Evolutionary conservation across 2,329 filamentous ascomycete species (phyloP), one percentile per base, ranked within the genome.

Genomic region (Phyllosticta citriasiana): DNA sequence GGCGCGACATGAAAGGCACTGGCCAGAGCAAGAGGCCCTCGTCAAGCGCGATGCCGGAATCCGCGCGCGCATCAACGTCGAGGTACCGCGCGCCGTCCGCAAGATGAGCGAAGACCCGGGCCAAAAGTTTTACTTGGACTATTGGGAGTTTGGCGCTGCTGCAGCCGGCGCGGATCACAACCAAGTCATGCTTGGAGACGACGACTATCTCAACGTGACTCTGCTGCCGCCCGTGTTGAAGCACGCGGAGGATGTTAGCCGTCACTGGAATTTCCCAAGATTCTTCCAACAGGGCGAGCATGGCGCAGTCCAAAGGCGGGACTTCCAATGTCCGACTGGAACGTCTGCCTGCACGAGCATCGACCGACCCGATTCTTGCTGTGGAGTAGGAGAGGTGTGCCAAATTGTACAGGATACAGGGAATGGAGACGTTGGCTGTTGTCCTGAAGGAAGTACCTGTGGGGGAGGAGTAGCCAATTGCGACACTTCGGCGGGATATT

Each of bases 81-180:
- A 74, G 68, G 72, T 66, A 51, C 87, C 87, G 0, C 80, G 82
- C 1, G 88, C 83, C 0, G 79, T 92, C 60, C 83, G 82, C 69
- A 91, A 91, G 70, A 89, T 92, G 83, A 79, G 84, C 55, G 79
- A 79, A 4, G 85, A 91, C 69, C 82, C 84, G 57, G 83, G 83
- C 63, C 87, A 89, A 70, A 94, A 90, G 79, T 87, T 93, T 70
- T 83, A 86, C 66, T 77, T 86, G 61, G 81, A 88, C 53, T 87
- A 90, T 71, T 86, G 76, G 79, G 73, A 76, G 61, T 80, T 80
- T 59, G 76, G 73, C 3, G 69, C 26, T 14, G 47, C 53, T 10
- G 57, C 68, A 7, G 68, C 69, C 53, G 27, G 12, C n/a, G 40
- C 4, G 40, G 40, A n/a, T n/a, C 2, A 3, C 16, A 47, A 7